These are phyloP conservation scores for Citrus sinensis DNA, from an alignment of 345 rosid species.

Conservation along the genomic window DNA sequence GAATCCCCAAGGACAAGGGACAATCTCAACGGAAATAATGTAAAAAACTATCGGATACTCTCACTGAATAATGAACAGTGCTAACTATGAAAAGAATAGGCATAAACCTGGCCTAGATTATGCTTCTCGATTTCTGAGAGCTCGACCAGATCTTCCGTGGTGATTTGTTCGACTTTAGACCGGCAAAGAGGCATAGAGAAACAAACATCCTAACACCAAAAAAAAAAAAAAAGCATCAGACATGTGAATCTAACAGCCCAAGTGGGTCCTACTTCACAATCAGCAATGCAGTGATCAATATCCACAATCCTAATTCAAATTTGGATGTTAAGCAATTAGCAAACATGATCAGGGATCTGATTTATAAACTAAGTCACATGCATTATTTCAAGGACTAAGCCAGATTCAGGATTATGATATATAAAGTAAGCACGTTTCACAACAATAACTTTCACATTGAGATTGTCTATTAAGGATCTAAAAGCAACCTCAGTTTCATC, in stretches of 20 bases:
- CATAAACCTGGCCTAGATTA: constrained; percentile 89
- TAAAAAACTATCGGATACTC: neutral
- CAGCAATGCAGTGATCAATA: neutral
- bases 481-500: constrained; percentile 20
- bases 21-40: neutral
- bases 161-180: constrained; percentile 73
- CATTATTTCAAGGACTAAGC: neutral
- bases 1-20: constrained; percentile 1
- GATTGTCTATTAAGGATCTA: neutral
- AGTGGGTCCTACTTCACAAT: neutral
- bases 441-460: neutral
- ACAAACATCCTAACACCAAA: constrained; percentile 55
- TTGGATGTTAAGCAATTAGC: neutral
- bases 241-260: neutral
- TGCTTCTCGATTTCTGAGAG: constrained; percentile 93
- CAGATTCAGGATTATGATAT: neutral
- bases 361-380: neutral
- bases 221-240: constrained; percentile 12
- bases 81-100: constrained; percentile 14
- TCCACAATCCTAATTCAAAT: neutral
- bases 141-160: constrained; percentile 81
- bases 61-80: neutral
- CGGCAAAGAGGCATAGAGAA: constrained; percentile 95
- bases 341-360: neutral
- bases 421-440: neutral